Percentiles rank a stretch among this genome's conserved stretches.
Conservation (phyloP, 768 basidiomycete species). For the Dioszegia hungarica region DNA sequence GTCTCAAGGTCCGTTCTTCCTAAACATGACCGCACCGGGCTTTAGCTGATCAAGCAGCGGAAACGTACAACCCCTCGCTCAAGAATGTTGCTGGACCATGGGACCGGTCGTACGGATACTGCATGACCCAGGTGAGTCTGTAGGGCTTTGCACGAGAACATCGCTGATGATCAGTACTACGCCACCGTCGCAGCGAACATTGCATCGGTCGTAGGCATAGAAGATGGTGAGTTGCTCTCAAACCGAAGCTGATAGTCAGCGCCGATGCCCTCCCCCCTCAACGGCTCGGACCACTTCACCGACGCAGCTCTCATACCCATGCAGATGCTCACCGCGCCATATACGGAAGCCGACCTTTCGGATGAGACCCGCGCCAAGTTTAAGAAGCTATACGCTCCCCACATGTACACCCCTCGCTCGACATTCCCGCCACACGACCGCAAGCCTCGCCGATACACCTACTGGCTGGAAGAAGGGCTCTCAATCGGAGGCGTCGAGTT, state of each 20-base stretch:
- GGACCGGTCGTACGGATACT: constrained; percentile 22
- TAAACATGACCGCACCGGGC: not conserved
- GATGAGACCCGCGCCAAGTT: constrained; percentile 1
- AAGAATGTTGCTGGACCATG: constrained; percentile 18
- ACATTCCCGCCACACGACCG: constrained; percentile 13
- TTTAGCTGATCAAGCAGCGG: not conserved
- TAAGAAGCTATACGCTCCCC: constrained; percentile 4
- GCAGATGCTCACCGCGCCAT: constrained; percentile 17
- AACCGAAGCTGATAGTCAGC: not conserved
- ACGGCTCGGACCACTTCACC: constrained; percentile 17
- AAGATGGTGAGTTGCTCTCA: not conserved
- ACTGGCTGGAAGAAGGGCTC: constrained; percentile 15
- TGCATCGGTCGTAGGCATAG: constrained; percentile 7
- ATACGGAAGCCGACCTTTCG: constrained; percentile 9
- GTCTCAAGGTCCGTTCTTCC: constrained; percentile 2
- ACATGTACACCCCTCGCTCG: constrained; percentile 7
- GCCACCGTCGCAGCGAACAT: constrained; percentile 8
- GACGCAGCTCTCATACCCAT: constrained; percentile 16
- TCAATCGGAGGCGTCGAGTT: constrained; percentile 15
- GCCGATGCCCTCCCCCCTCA: constrained; percentile 15
- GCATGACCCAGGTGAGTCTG: constrained; percentile 12
- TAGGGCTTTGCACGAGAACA: not conserved
- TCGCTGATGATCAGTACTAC: constrained; percentile 9
- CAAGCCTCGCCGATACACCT: constrained; percentile 13
- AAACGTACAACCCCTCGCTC: constrained; percentile 23